Conservation (phyloP, 495 filamentous ascomycete genomes). For the Eremomyces bilateralis region DNA sequence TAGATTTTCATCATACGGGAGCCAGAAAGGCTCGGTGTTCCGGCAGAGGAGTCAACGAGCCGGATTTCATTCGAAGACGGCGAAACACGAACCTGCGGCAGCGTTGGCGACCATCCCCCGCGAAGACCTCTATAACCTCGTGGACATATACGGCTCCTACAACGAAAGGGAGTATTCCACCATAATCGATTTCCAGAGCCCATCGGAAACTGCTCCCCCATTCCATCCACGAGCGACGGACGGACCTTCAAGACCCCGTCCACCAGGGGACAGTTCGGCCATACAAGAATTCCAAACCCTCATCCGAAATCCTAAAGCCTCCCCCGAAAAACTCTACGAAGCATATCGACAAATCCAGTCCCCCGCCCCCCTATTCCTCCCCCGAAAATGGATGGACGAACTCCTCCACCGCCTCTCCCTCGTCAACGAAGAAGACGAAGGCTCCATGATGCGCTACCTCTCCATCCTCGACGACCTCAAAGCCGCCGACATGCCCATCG, state of each 20-base stretch:
- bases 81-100: too few relatives aligned
- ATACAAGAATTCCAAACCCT: conserved; percentile 25
- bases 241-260: too few relatives aligned
- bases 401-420: conserved; percentile 49
- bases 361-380: conserved; percentile 45
- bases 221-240: too few relatives aligned
- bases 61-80: too few relatives aligned
- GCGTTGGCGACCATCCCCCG: not conserved
- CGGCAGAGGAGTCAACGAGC: too few relatives aligned
- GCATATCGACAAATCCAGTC: conserved; percentile 37
- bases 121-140: conserved; percentile 1
- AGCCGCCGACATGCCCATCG: conserved; percentile 38
- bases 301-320: conserved; percentile 20
- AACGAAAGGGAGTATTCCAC: conserved; percentile 1
- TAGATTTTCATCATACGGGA: conserved; percentile 6
- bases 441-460: conserved; percentile 59
- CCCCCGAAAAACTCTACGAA: conserved; percentile 34
- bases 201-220: too few relatives aligned
- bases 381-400: conserved; percentile 30
- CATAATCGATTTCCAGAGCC: too few relatives aligned
- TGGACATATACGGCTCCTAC: conserved; percentile 2
- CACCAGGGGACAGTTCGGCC: too few relatives aligned
- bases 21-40: conserved; percentile 5
- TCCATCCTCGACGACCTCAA: conserved; percentile 68
- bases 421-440: conserved; percentile 30